A percentile compares a stretch with the other conserved stretches of the same genome.
Conservation (phyloP, 75 land plant species). For the Selaginella moellendorffii region DNA sequence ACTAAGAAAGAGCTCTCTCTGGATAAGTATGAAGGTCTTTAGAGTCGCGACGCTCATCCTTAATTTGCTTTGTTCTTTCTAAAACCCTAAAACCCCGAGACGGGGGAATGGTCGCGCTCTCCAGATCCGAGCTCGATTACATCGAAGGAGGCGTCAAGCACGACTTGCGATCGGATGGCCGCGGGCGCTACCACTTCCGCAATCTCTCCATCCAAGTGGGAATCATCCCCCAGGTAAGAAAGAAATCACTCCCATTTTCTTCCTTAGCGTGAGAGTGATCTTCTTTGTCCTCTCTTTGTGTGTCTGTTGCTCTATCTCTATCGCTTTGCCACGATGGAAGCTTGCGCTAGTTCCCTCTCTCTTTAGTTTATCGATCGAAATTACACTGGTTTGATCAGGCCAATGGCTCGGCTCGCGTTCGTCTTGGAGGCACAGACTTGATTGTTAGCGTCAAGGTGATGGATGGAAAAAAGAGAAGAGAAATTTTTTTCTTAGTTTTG, state of each 20-base stretch:
- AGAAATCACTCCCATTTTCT: no score
- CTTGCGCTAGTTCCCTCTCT: no score
- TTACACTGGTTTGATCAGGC: no score
- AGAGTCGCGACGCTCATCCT: no score
- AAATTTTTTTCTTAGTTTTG: no score
- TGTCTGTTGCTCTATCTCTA: neutral
- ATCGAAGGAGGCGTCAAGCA: conserved; percentile 66
- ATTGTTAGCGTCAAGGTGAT: conserved; percentile 84
- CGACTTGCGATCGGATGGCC: conserved; percentile 72
- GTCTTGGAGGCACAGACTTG: conserved; percentile 82
- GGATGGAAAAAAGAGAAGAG: no score
- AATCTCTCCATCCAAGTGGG: conserved; percentile 56
- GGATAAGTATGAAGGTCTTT: no score
- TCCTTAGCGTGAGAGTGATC: no score
- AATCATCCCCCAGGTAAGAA: conserved; percentile 93
- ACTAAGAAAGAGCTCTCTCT: no score
- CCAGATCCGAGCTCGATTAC: conserved; percentile 48
- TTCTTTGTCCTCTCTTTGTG: neutral
- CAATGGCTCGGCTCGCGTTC: conserved; percentile 76
- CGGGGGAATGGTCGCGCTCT: neutral
- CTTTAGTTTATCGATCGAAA: no score
- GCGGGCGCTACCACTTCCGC: conserved; percentile 55
- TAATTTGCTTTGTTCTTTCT: no score
- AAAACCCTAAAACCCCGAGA: no score
- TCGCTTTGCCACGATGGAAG: neutral